Evolutionary conservation across 495 filamentous ascomycete genomes (phyloP), one percentile per base, ranked within the genome.

Genomic region (Pyrenula aspistea): DNA sequence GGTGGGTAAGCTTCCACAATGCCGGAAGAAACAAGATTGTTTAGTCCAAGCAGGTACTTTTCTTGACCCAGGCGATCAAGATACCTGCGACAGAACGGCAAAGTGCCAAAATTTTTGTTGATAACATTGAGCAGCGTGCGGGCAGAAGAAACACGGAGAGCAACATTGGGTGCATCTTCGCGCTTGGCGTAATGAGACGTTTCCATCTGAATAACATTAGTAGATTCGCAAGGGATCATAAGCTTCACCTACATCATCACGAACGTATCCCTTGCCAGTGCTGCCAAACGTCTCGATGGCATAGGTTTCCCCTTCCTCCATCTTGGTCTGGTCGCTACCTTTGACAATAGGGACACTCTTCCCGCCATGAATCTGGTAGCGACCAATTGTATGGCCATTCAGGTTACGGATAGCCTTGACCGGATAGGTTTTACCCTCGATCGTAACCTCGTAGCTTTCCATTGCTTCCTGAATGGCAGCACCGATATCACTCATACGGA

Each of bases 261-360:
- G 48, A 2, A 69, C 55, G 52, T 61, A 64, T 11, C 81, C 82
- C 53, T 75, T 75, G 1, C 82, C 82, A 0, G 82, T 85, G 22
- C 69, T 76, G 1, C 82, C 82, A 61, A 85, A 85, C 1, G 82
- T 85, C 61, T 85, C 82, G 59, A 84, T 80, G 25, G 82, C 82
- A 65, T 83, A 85, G 3, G 77, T 71, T 59, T 85, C 82, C 10
- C 81, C 81, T 58, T 83, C 81, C 62, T 84, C 82, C 82, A 85
- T 85, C 68, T 83, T 83, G 10, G 77, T 81, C 59, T 77, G 78
- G 57, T 78, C 74, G n/a, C 70, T 68, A 25, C 72, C 78, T 63
- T 81, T 84, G 56, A 84, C 67, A 62, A 84, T 83, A 2, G 82
- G 82, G 21, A 85, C 73, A 49, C 73, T 78, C 56, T 85, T 85